These are phyloP conservation scores for Emydomyces testavorans DNA, from an alignment of 2,329 filamentous ascomycete genomes.

Conservation along the genomic window DNA sequence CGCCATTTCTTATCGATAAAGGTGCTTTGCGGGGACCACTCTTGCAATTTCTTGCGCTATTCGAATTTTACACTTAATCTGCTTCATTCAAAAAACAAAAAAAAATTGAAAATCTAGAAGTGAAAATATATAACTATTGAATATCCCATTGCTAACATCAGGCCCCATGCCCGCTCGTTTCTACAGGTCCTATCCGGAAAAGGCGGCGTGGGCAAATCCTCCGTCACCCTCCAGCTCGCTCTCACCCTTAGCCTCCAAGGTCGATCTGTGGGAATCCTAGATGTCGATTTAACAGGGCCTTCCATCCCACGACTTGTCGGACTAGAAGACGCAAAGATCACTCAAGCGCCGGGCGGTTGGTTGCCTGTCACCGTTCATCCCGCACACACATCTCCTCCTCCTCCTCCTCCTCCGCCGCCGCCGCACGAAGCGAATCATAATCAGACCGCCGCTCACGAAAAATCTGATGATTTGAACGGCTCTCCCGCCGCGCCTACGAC, in stretches of 20 bases:
- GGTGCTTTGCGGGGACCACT: slow-evolving; percentile 1
- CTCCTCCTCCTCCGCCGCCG: too few relatives aligned
- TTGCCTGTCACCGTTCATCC: slow-evolving; percentile 74
- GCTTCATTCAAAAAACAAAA: neutral
- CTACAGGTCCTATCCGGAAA: slow-evolving; percentile 74
- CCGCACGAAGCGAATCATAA: too few relatives aligned
- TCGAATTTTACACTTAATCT: too few relatives aligned
- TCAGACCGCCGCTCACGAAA: neutral
- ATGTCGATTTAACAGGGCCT: slow-evolving; percentile 90
- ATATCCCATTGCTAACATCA: neutral
- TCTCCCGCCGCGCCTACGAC: neutral
- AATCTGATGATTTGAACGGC: slow-evolving; percentile 15
- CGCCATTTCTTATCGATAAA: slow-evolving; percentile 34
- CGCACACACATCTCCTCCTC: slow-evolving; percentile 23
- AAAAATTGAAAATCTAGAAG: neutral
- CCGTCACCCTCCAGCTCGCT: slow-evolving; percentile 90
- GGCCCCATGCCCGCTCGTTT: neutral
- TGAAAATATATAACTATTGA: neutral
- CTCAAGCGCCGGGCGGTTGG: slow-evolving; percentile 85
- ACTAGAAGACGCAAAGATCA: slow-evolving; percentile 79
- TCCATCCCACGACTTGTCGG: slow-evolving; percentile 93
- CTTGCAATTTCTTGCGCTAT: too few relatives aligned
- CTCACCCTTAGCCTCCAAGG: slow-evolving; percentile 76
- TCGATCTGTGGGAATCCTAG: slow-evolving; percentile 83
- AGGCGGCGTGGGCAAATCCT: slow-evolving; percentile 95